Percentiles rank a stretch among this genome's conserved stretches.
Conservation (phyloP, 805 yeast species). For the Candida railenensis region DNA sequence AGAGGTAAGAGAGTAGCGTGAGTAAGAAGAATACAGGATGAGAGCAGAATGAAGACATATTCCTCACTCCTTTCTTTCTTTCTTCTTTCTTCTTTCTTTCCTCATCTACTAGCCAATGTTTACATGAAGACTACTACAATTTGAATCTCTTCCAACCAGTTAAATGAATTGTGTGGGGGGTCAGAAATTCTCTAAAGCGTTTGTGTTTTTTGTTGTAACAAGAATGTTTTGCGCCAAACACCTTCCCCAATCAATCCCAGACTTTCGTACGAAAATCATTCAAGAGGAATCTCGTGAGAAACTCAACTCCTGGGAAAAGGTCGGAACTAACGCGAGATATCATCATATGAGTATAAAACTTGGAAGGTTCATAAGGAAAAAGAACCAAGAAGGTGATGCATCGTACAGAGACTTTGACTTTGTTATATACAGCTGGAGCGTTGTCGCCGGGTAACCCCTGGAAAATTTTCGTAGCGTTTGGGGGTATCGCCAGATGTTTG, state of each 20-base stretch:
- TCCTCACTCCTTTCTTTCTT: too few species aligned
- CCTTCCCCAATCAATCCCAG: constrained; percentile 46
- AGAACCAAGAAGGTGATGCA: constrained; percentile 10
- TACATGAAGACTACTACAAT: not conserved
- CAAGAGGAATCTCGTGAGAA: constrained; percentile 32
- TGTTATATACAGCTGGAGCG: constrained; percentile 14
- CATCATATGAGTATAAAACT: constrained; percentile 62
- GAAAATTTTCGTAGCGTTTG: not conserved
- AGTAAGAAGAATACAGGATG: not conserved
- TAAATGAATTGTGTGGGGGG: constrained; percentile 16
- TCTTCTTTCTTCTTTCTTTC: too few species aligned
- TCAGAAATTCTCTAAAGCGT: constrained; percentile 48
- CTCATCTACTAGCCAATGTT: too few species aligned
- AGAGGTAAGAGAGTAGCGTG: too few species aligned
- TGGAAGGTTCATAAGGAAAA: constrained; percentile 59
- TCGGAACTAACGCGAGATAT: constrained; percentile 53
- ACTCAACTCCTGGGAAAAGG: constrained; percentile 47
- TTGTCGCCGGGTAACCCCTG: constrained; percentile 9
- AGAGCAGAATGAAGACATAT: too few species aligned
- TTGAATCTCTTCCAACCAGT: not conserved
- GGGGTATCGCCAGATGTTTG: constrained; percentile 8
- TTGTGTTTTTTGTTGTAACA: constrained; percentile 39
- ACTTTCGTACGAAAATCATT: constrained; percentile 30
- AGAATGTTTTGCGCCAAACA: constrained; percentile 49
- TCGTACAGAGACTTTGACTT: constrained; percentile 4